phyloP scores from a whole-genome alignment of 1,284 basidiomycete genomes.

The Kwoniella shivajii region DNA sequence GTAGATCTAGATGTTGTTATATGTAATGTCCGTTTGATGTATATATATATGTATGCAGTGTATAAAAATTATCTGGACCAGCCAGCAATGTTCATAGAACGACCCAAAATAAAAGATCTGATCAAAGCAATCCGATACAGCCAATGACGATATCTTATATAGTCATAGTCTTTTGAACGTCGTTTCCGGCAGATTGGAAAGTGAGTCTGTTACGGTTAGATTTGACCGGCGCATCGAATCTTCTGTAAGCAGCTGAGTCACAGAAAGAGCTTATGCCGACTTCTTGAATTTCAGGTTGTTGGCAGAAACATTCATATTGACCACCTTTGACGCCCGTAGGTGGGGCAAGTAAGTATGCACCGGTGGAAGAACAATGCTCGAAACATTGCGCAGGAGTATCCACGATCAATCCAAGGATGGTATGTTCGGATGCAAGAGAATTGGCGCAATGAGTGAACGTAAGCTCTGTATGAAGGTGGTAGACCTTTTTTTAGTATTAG shows the following conservation, averaged over 20 bases:
- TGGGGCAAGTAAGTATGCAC: constrained; percentile 11
- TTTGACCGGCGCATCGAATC: constrained; percentile 8
- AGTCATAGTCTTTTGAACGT: background rate
- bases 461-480: constrained; percentile 10
- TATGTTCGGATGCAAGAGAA: background rate
- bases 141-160: too few species aligned
- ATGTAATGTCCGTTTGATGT: too few species aligned
- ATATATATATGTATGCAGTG: too few species aligned
- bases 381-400: constrained; percentile 14
- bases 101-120: background rate
- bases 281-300: constrained; percentile 8
- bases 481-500: background rate
- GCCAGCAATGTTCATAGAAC: too few species aligned
- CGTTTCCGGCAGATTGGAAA: constrained; percentile 6
- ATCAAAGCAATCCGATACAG: too few species aligned
- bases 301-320: constrained; percentile 13
- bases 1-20: too few species aligned
- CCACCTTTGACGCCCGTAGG: constrained; percentile 1
- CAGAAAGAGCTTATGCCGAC: constrained; percentile 8
- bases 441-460: constrained; percentile 10
- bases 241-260: constrained; percentile 6
- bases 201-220: constrained; percentile 5
- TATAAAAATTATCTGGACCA: too few species aligned
- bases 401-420: background rate
- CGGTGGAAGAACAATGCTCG: constrained; percentile 12